phyloP scores from a whole-genome alignment of 768 basidiomycete species.

The Serendipita sp. region DNA sequence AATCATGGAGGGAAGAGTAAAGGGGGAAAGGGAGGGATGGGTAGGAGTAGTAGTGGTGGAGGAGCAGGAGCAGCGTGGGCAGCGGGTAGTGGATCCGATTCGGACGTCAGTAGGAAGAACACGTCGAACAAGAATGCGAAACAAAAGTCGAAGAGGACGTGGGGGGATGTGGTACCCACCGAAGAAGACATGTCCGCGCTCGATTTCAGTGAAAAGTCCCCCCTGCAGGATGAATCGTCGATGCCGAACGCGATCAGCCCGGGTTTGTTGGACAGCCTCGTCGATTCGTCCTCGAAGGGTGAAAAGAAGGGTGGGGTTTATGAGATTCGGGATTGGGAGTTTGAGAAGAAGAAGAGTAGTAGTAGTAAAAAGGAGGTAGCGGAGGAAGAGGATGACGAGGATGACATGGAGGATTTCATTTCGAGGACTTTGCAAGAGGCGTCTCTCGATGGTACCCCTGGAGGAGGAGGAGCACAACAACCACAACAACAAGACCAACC shows the following conservation, averaged over 20 bases:
- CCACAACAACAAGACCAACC: background rate
- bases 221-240: constrained; percentile 36
- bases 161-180: constrained; percentile 69
- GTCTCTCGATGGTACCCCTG: constrained; percentile 23
- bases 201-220: constrained; percentile 63
- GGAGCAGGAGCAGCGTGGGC: constrained; percentile 34
- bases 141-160: constrained; percentile 52
- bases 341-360: constrained; percentile 41
- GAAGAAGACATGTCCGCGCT: constrained; percentile 86
- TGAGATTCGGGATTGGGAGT: constrained; percentile 76
- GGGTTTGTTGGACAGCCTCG: constrained; percentile 18
- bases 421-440: constrained; percentile 36
- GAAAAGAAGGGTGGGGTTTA: constrained; percentile 47
- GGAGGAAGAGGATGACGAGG: constrained; percentile 26
- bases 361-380: constrained; percentile 34
- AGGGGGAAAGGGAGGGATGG: constrained; percentile 28
- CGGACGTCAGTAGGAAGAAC: constrained; percentile 39
- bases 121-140: constrained; percentile 34
- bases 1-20: constrained; percentile 37
- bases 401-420: constrained; percentile 31
- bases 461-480: constrained; percentile 19
- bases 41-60: constrained; percentile 31
- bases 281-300: constrained; percentile 16
- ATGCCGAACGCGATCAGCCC: constrained; percentile 21
- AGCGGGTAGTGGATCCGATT: constrained; percentile 43